These are phyloP conservation scores for Lenwebbia sp. DNA, from an alignment of 345 rosid genomes.

Conservation along the genomic window DNA sequence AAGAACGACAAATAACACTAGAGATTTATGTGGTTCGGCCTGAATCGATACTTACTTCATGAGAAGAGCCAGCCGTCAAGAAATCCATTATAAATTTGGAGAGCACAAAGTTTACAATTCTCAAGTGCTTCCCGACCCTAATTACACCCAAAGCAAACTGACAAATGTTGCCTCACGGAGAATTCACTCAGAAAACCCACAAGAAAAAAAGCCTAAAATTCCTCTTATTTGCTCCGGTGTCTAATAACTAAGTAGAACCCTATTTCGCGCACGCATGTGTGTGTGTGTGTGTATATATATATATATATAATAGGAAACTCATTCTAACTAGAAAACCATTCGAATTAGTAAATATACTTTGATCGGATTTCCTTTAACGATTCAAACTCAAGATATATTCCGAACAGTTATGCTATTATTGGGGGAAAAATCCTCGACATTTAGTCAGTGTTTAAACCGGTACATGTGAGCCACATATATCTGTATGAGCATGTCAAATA, in stretches of 20 bases:
- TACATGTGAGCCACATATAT: background rate
- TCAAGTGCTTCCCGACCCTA: background rate
- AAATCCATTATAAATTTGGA: background rate
- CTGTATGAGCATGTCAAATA: background rate
- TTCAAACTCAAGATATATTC: background rate
- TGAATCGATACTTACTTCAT: background rate
- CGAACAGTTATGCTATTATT: too few species aligned
- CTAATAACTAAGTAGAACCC: background rate
- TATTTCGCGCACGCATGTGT: too few species aligned
- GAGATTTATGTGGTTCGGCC: background rate
- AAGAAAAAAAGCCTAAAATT: background rate
- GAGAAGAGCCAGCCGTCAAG: background rate
- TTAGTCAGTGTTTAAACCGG: background rate
- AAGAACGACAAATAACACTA: fast-evolving
- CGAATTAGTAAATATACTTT: background rate
- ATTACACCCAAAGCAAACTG: background rate
- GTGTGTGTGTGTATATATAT: background rate
- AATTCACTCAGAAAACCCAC: background rate
- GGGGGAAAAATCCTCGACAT: background rate
- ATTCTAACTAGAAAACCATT: background rate
- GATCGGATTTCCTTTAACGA: background rate
- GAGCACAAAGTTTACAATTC: background rate
- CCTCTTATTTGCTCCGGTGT: background rate
- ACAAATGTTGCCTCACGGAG: background rate
- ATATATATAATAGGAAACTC: background rate